These are phyloP conservation scores for Zygnema cylindricum DNA, from an alignment of 139 green algal genomes.

Conservation along the genomic window DNA sequence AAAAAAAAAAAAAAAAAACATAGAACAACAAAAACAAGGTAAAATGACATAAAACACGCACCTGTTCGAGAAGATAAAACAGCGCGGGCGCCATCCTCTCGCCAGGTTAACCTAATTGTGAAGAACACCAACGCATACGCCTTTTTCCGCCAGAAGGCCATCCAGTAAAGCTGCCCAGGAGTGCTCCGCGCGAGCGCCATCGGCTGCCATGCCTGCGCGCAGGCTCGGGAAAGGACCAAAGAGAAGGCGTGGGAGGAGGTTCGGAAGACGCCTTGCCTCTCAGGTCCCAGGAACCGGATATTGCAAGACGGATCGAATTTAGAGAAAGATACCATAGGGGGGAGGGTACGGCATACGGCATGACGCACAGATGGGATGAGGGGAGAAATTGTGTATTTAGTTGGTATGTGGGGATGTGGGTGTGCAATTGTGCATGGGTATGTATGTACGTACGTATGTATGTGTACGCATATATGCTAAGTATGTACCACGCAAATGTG, in stretches of 20 bases:
- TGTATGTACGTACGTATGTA: too few relatives aligned
- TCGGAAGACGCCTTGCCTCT: neutral
- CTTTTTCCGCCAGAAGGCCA: neutral
- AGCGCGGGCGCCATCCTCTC: constrained; percentile 75
- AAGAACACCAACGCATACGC: constrained; percentile 68
- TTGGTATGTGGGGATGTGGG: too few relatives aligned
- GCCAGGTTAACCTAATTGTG: constrained; percentile 81
- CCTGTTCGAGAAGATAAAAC: constrained; percentile 77
- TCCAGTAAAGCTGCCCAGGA: neutral
- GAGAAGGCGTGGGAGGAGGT: neutral
- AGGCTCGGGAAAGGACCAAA: neutral
- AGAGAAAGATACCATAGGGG: neutral
- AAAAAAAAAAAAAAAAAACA: too few relatives aligned
- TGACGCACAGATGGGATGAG: too few relatives aligned
- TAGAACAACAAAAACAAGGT: too few relatives aligned
- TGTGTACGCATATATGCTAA: too few relatives aligned
- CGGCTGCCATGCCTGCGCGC: constrained; percentile 52
- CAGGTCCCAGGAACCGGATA: neutral
- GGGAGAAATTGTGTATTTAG: too few relatives aligned
- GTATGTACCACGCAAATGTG: too few relatives aligned
- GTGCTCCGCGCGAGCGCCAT: neutral
- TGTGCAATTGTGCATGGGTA: too few relatives aligned
- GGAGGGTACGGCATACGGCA: too few relatives aligned
- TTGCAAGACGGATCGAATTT: neutral
- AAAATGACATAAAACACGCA: too few relatives aligned